A percentile compares a stretch with the other conserved stretches of the same genome.
phyloP scores from a whole-genome alignment of 1,139 yeast species.

The Yamadazyma songkhlaensis region DNA sequence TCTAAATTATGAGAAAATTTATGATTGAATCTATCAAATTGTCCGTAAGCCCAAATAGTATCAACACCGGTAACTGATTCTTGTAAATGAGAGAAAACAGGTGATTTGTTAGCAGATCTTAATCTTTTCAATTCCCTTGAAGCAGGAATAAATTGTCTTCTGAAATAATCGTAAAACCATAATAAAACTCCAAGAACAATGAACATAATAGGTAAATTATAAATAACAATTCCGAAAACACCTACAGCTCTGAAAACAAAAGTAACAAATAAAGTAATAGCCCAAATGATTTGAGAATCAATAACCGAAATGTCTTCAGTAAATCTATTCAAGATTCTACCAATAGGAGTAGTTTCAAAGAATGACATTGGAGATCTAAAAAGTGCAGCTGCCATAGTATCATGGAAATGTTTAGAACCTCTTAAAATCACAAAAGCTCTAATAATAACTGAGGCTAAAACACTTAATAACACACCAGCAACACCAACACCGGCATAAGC shows the following conservation, averaged over 20 bases:
- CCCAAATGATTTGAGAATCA: slow-evolving; percentile 34
- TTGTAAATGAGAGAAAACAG: slow-evolving; percentile 35
- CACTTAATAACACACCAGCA: slow-evolving; percentile 23
- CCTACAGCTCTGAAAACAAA: slow-evolving; percentile 22
- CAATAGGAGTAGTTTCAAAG: slow-evolving; percentile 45
- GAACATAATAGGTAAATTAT: slow-evolving; percentile 33
- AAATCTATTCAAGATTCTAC: slow-evolving; percentile 39
- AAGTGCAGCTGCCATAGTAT: slow-evolving; percentile 35
- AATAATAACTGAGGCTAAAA: slow-evolving; percentile 27
- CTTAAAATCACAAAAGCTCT: slow-evolving; percentile 31
- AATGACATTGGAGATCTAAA: slow-evolving; percentile 43
- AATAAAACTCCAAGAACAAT: slow-evolving; percentile 22
- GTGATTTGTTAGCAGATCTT: slow-evolving; percentile 30
- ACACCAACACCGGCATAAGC: slow-evolving; percentile 28
- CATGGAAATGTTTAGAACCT: slow-evolving; percentile 36
- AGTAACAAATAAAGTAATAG: slow-evolving; percentile 22
- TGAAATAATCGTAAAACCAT: slow-evolving; percentile 26
- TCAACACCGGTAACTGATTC: slow-evolving; percentile 39
- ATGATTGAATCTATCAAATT: slow-evolving; percentile 25
- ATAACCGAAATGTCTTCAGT: slow-evolving; percentile 35
- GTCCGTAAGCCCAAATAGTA: slow-evolving; percentile 32
- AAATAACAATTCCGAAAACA: slow-evolving; percentile 26
- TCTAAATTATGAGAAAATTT: slow-evolving; percentile 21
- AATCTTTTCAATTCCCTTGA: slow-evolving; percentile 38
- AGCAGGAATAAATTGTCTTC: slow-evolving; percentile 31